phyloP scores from a whole-genome alignment of 1,284 basidiomycete species.

The Thelephora terrestris region DNA sequence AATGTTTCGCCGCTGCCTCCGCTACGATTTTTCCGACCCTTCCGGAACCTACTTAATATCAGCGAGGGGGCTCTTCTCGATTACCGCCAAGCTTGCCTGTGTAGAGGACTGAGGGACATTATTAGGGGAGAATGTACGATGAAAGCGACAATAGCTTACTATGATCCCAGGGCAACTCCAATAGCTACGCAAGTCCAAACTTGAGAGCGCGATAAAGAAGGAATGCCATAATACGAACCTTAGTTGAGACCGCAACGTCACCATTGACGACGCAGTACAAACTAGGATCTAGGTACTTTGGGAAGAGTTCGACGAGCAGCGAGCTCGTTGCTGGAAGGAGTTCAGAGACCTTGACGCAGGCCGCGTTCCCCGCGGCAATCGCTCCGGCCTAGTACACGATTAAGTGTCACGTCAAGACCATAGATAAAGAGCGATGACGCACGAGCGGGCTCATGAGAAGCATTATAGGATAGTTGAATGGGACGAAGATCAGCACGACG shows the following conservation, averaged over 20 bases:
- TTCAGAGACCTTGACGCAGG: constrained; percentile 77
- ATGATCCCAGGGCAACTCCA: constrained; percentile 82
- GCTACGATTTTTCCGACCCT: constrained; percentile 76
- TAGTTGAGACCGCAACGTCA: constrained; percentile 64
- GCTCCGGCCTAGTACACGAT: constrained; percentile 47
- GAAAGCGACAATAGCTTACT: constrained; percentile 37
- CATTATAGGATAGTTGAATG: constrained; percentile 52
- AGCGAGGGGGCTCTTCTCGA: no score
- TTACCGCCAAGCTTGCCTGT: constrained; percentile 25
- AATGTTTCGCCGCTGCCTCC: constrained; percentile 74
- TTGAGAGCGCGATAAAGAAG: no score
- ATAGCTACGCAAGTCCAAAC: constrained; percentile 25
- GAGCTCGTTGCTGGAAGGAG: constrained; percentile 55
- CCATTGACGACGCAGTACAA: constrained; percentile 71
- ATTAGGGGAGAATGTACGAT: constrained; percentile 1
- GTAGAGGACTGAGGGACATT: constrained; percentile 38
- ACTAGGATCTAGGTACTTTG: constrained; percentile 75
- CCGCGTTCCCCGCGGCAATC: constrained; percentile 73
- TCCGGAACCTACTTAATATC: constrained; percentile 28
- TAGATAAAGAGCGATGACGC: constrained; percentile 11
- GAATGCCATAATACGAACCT: constrained; percentile 9
- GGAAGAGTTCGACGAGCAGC: constrained; percentile 65
- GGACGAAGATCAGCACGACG: constrained; percentile 53
- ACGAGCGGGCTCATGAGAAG: constrained; percentile 46
- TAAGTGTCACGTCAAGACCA: not conserved